These are phyloP conservation scores for Albatrellus ellisii DNA, from an alignment of 768 basidiomycete genomes.

Conservation along the genomic window DNA sequence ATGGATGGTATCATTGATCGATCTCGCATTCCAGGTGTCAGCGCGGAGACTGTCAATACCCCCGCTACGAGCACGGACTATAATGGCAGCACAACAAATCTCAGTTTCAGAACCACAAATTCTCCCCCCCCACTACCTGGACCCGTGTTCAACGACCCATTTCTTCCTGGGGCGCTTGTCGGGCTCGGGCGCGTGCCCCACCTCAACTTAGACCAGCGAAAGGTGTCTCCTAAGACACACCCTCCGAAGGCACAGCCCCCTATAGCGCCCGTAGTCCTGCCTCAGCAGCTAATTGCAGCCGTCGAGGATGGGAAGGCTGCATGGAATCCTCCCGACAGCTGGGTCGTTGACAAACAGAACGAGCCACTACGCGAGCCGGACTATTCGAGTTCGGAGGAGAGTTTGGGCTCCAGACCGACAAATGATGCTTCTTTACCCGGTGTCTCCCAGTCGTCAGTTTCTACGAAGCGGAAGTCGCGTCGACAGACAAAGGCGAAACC, in stretches of 20 bases:
- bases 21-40: constrained; percentile 6
- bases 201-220: constrained; percentile 20
- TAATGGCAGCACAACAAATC: constrained; percentile 20
- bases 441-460: neutral
- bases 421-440: constrained; percentile 5
- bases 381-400: constrained; percentile 32
- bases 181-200: constrained; percentile 7
- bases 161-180: constrained; percentile 18
- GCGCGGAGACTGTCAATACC: constrained; percentile 19
- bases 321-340: constrained; percentile 69
- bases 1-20: constrained; percentile 79
- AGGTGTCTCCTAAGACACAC: constrained; percentile 40
- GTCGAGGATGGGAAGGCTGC: constrained; percentile 6
- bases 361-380: constrained; percentile 27
- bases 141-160: constrained; percentile 29
- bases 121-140: constrained; percentile 14
- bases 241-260: constrained; percentile 3
- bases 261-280: constrained; percentile 13
- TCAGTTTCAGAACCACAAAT: constrained; percentile 16
- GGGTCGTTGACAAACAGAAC: constrained; percentile 43
- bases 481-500: neutral
- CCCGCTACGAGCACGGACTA: constrained; percentile 32
- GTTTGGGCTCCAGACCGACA: constrained; percentile 12
- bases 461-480: constrained; percentile 13
- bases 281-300: neutral